A percentile compares a stretch with the other conserved stretches of the same genome.
Evolutionary conservation across 495 filamentous ascomycete species (phyloP).

Genomic region (Pseudoneurospora amorphoporcata): DNA sequence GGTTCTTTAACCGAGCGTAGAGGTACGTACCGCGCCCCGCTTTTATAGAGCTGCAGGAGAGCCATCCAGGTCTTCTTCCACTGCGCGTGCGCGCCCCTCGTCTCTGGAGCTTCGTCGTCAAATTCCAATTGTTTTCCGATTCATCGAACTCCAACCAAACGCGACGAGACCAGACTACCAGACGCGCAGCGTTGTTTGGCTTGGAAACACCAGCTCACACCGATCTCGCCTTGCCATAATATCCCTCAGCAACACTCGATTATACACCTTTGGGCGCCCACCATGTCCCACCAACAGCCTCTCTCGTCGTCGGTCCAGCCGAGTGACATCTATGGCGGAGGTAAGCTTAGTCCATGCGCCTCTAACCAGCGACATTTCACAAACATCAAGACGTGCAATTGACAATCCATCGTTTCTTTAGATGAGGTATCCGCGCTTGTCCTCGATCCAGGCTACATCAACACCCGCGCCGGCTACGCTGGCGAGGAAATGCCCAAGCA

Average conservation of each 20-base stretch:
- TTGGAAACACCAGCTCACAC: background rate
- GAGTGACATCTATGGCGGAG: slow-evolving; percentile 72
- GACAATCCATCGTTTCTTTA: slow-evolving; percentile 21
- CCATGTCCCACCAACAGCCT: slow-evolving; percentile 24
- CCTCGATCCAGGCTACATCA: slow-evolving; percentile 86
- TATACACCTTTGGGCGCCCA: background rate
- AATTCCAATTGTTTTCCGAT: background rate
- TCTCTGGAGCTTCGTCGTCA: background rate
- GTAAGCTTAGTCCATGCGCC: slow-evolving; percentile 34
- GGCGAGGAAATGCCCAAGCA: slow-evolving; percentile 97
- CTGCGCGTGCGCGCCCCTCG: background rate
- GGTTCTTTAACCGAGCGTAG: background rate
- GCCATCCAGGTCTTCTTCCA: background rate
- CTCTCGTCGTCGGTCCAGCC: slow-evolving; percentile 35
- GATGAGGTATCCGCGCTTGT: slow-evolving; percentile 97
- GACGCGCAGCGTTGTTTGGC: background rate
- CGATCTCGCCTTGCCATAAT: background rate
- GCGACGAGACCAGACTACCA: background rate
- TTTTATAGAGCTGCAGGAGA: background rate
- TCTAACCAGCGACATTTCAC: slow-evolving; percentile 7
- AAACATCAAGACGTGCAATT: background rate
- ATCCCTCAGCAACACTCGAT: background rate
- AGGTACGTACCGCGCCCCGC: background rate
- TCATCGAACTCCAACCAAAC: background rate
- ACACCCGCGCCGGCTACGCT: slow-evolving; percentile 87